Conservation (phyloP, 306 rosid genomes). For the Canavalia ensiformis region DNA sequence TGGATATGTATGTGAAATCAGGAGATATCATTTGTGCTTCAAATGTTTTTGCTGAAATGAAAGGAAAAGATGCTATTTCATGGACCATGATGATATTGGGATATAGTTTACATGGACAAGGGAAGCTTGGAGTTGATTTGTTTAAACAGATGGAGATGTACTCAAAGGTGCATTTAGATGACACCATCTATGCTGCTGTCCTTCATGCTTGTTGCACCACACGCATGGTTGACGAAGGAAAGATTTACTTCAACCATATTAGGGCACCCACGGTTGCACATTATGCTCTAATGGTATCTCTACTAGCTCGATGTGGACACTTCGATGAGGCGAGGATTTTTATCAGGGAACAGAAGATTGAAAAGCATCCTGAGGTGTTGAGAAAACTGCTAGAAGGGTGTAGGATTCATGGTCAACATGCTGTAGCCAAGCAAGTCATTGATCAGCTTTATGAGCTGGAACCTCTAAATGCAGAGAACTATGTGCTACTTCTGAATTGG, state of each 20-base stretch:
- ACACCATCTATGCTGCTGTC: constrained; percentile 57
- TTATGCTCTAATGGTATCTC: constrained; percentile 60
- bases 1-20: constrained; percentile 78
- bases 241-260: constrained; percentile 58
- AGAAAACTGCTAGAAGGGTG: constrained; percentile 74
- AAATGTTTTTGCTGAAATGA: constrained; percentile 59
- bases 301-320: constrained; percentile 61
- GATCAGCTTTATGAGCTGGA: constrained; percentile 76
- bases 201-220: constrained; percentile 75
- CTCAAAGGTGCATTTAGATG: constrained; percentile 51
- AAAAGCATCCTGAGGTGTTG: constrained; percentile 53
- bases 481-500: constrained; percentile 69
- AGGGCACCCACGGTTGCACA: constrained; percentile 55
- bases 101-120: constrained; percentile 73
- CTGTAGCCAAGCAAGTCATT: constrained; percentile 58
- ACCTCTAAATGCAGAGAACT: constrained; percentile 71
- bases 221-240: constrained; percentile 68
- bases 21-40: constrained; percentile 64
- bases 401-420: constrained; percentile 57
- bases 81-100: constrained; percentile 77
- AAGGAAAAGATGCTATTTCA: constrained; percentile 61
- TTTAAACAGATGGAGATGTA: constrained; percentile 59
- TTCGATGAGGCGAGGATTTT: constrained; percentile 62
- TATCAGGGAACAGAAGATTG: constrained; percentile 53
- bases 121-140: constrained; percentile 61